Evolutionary conservation across 192 early-diverging fungal genomes (phyloP).

Genomic region (Radiomyces spectabilis): DNA sequence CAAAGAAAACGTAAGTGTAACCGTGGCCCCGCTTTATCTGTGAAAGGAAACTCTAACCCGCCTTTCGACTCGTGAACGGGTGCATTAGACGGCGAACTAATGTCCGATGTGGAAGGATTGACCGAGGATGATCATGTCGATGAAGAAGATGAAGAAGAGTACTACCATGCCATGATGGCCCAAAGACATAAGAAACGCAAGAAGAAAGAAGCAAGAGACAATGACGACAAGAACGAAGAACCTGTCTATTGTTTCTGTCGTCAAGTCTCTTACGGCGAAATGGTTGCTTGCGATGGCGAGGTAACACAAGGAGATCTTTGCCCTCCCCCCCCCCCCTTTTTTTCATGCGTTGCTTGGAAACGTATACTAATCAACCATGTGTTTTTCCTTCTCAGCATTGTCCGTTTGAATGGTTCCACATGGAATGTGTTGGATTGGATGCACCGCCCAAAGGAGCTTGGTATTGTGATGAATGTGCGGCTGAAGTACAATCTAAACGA

Average conservation of each 20-base stretch:
- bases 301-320: constrained; percentile 17
- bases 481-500: constrained; percentile 8
- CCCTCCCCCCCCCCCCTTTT: neutral
- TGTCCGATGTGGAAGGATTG: neutral
- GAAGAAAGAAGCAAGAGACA: constrained; percentile 15
- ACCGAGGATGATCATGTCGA: neutral
- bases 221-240: constrained; percentile 36
- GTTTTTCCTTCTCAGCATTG: constrained; percentile 35
- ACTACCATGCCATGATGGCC: constrained; percentile 8
- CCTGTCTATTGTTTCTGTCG: constrained; percentile 59
- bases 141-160: constrained; percentile 5
- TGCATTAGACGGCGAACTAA: no score
- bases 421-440: constrained; percentile 58
- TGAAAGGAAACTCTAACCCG: no score
- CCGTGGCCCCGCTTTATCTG: no score
- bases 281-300: constrained; percentile 67
- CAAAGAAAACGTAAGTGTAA: constrained; percentile 8
- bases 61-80: no score
- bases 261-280: constrained; percentile 63
- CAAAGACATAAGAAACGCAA: constrained; percentile 11
- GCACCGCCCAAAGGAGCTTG: constrained; percentile 62
- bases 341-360: neutral
- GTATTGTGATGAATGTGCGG: constrained; percentile 49
- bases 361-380: constrained; percentile 2
- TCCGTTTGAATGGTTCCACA: constrained; percentile 69